These are phyloP conservation scores for Leishmania guyanensis DNA, from an alignment of 208 protist species.

Conservation along the genomic window DNA sequence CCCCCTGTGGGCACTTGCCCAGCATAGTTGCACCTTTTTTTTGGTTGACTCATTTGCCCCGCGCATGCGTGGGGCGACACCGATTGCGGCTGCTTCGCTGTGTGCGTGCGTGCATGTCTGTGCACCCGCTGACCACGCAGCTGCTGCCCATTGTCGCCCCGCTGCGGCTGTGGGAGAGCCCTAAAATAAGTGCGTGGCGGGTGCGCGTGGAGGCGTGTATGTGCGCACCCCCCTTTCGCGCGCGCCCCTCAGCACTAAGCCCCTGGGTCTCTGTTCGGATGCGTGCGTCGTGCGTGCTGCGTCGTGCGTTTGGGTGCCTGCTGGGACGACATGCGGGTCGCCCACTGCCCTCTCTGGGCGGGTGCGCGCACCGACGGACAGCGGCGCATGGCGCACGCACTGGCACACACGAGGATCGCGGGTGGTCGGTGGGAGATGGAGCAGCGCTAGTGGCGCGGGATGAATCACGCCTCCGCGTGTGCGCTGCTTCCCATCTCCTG, in stretches of 20 bases:
- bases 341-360: not conserved
- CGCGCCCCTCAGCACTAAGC: not conserved
- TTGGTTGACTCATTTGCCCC: not conserved
- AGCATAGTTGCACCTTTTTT: not conserved
- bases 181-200: not conserved
- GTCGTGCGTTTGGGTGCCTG: not conserved
- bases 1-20: not conserved
- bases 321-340: not conserved
- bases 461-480: not conserved
- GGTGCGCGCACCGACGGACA: not conserved
- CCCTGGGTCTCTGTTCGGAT: not conserved
- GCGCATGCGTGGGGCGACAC: constrained; percentile 2
- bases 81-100: not conserved
- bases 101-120: not conserved
- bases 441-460: not conserved
- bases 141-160: constrained; percentile 1
- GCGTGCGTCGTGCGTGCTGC: not conserved
- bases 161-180: not conserved
- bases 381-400: not conserved
- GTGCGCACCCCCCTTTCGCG: not conserved
- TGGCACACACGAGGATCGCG: not conserved
- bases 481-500: not conserved
- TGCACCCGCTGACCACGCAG: not conserved
- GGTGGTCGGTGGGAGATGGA: not conserved
- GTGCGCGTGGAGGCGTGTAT: not conserved